These are phyloP conservation scores for Saturnispora saitoi DNA, from an alignment of 805 yeast species.

Conservation along the genomic window DNA sequence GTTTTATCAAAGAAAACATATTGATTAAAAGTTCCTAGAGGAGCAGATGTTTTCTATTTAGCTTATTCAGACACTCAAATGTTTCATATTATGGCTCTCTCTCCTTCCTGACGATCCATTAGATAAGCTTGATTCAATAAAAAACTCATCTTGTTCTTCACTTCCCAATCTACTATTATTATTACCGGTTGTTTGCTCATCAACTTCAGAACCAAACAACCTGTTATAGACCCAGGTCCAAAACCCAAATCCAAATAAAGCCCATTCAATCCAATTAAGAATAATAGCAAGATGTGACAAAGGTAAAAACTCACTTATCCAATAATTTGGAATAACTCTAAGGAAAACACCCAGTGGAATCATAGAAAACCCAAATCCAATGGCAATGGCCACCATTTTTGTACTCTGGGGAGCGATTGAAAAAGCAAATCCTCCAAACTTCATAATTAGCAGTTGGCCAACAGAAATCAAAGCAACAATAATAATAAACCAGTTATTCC, in stretches of 20 bases:
- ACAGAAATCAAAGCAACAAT: slow-evolving; percentile 73
- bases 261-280: slow-evolving; percentile 14
- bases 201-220: background rate
- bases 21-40: background rate
- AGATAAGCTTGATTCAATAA: slow-evolving; percentile 3
- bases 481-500: slow-evolving; percentile 72
- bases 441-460: slow-evolving; percentile 85
- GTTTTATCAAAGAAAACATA: too few species aligned
- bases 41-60: background rate
- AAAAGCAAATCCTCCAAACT: slow-evolving; percentile 95
- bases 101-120: background rate
- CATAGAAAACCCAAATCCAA: slow-evolving; percentile 71
- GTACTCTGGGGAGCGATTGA: slow-evolving; percentile 72
- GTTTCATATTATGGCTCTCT: slow-evolving; percentile 5
- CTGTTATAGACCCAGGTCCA: background rate
- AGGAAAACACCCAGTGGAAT: slow-evolving; percentile 73
- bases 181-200: background rate
- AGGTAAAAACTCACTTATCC: slow-evolving; percentile 64
- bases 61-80: background rate
- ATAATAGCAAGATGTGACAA: slow-evolving; percentile 26
- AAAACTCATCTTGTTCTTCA: background rate
- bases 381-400: slow-evolving; percentile 83
- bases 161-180: background rate
- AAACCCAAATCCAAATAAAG: slow-evolving; percentile 14
- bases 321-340: slow-evolving; percentile 74